A percentile compares a stretch with the other conserved stretches of the same genome.
These are phyloP conservation scores for Kondoa subrosea DNA, from an alignment of 768 basidiomycete species.

Conservation along the genomic window DNA sequence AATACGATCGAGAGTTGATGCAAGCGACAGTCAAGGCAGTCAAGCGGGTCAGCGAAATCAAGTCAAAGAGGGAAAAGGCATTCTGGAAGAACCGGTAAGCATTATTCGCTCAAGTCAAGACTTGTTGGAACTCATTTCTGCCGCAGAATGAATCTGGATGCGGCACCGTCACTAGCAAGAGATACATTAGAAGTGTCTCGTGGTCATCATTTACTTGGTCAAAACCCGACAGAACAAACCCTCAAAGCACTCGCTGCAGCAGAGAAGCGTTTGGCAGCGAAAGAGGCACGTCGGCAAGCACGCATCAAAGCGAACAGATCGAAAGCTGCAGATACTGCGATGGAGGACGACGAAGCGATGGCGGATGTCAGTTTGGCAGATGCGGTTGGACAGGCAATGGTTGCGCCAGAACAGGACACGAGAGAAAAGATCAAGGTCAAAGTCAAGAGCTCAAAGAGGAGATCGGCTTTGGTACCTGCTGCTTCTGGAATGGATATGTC, in stretches of 20 bases:
- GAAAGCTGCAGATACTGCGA: slow-evolving; percentile 13
- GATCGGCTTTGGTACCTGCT: neutral
- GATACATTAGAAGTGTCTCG: slow-evolving; percentile 28
- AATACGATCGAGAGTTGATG: slow-evolving; percentile 86
- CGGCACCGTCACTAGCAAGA: slow-evolving; percentile 17
- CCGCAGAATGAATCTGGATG: slow-evolving; percentile 25
- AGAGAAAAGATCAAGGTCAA: slow-evolving; percentile 24
- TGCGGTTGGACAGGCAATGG: slow-evolving; percentile 12
- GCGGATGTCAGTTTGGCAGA: slow-evolving; percentile 21
- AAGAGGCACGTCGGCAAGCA: slow-evolving; percentile 22
- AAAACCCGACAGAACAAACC: slow-evolving; percentile 19
- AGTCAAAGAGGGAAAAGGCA: slow-evolving; percentile 67
- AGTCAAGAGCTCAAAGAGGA: slow-evolving; percentile 17
- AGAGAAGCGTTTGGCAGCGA: slow-evolving; percentile 20
- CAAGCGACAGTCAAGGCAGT: slow-evolving; percentile 89
- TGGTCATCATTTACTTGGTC: slow-evolving; percentile 24
- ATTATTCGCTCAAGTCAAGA: neutral
- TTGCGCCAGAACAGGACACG: neutral
- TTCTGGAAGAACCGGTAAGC: slow-evolving; percentile 73
- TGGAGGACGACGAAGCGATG: slow-evolving; percentile 22
- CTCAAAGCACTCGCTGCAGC: slow-evolving; percentile 26
- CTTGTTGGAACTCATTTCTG: neutral
- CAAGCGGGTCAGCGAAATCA: slow-evolving; percentile 87
- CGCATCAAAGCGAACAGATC: slow-evolving; percentile 16
- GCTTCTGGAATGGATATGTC: neutral